Conservation (phyloP, 306 rosid species). For the Rosa lucieae region DNA sequence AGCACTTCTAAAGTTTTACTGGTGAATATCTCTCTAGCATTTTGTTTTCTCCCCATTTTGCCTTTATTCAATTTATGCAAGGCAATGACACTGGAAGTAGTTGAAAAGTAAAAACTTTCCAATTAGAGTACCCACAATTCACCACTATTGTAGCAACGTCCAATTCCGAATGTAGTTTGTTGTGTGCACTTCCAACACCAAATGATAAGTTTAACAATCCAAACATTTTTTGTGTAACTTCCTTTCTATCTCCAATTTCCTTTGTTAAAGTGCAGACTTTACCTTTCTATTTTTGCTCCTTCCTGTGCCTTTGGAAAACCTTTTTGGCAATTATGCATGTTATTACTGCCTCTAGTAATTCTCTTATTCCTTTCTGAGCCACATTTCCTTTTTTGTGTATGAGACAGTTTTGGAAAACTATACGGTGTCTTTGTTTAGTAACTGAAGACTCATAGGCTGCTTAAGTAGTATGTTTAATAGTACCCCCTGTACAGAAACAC, state of each 20-base stretch:
- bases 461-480: neutral
- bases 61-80: neutral
- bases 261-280: neutral
- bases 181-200: neutral
- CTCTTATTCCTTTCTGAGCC: neutral
- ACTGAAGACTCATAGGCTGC: constrained; percentile 3
- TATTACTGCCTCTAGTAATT: neutral
- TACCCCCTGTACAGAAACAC: neutral
- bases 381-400: neutral
- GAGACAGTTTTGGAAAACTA: neutral
- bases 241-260: neutral
- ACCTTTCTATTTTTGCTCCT: neutral
- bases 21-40: neutral
- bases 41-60: neutral
- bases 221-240: neutral
- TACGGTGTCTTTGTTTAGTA: neutral
- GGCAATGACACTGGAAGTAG: neutral
- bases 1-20: neutral
- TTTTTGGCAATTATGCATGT: neutral
- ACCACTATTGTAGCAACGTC: neutral
- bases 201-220: neutral
- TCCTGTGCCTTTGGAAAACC: neutral
- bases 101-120: neutral
- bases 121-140: neutral
- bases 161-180: neutral